Percentiles rank a stretch among this genome's conserved stretches.
Conservation (phyloP, 805 yeast genomes). For the Saccharomyces mikatae region DNA sequence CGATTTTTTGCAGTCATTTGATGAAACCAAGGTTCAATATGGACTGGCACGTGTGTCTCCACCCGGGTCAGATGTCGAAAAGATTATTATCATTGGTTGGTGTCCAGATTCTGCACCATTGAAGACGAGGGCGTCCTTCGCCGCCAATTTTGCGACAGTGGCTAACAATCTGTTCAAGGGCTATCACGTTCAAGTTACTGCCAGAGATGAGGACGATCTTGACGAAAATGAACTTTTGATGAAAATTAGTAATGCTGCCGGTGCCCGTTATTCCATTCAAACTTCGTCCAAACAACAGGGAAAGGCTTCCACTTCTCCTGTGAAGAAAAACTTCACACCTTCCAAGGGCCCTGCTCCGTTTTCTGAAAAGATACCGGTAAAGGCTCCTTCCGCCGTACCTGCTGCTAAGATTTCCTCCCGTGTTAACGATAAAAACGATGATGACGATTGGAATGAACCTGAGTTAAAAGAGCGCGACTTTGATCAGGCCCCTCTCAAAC, state of each 20-base stretch:
- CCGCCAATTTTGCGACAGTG: constrained; percentile 68
- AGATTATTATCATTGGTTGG: constrained; percentile 85
- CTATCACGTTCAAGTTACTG: constrained; percentile 93
- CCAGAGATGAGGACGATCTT: constrained; percentile 88
- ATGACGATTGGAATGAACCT: constrained; percentile 41
- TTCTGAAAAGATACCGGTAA: constrained; percentile 7
- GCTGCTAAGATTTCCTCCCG: constrained; percentile 3
- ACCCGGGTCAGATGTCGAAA: constrained; percentile 84
- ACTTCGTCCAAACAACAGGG: constrained; percentile 29
- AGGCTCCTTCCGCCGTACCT: constrained; percentile 14
- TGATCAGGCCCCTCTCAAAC: constrained; percentile 37
- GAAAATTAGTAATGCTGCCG: constrained; percentile 84
- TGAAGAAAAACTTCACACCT: constrained; percentile 16
- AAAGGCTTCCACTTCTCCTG: constrained; percentile 30
- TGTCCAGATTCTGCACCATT: constrained; percentile 93
- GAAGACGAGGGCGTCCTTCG: constrained; percentile 66
- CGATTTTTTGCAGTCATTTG: constrained; percentile 74
- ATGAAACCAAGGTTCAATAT: constrained; percentile 81
- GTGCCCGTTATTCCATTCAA: constrained; percentile 83
- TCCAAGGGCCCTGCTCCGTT: constrained; percentile 24
- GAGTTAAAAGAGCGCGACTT: constrained; percentile 42
- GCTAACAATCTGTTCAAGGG: constrained; percentile 58
- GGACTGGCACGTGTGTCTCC: constrained; percentile 84
- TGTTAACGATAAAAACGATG: constrained; percentile 19
- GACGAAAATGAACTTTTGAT: constrained; percentile 67